These are phyloP conservation scores for Malassezia slooffiae DNA, from an alignment of 1,284 basidiomycete genomes.

Conservation along the genomic window DNA sequence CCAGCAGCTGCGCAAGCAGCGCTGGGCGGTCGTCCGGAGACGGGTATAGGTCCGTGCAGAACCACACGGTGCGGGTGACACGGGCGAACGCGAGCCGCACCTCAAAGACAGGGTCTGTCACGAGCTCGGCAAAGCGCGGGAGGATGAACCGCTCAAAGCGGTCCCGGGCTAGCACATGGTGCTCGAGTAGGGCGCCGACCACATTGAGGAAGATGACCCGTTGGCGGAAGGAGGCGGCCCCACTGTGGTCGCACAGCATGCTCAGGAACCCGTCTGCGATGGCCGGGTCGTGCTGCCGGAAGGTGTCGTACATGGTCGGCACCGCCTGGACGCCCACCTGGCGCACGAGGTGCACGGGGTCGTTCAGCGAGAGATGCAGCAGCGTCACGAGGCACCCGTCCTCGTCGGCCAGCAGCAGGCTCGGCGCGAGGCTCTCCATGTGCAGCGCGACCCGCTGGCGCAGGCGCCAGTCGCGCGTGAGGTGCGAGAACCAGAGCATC, in stretches of 20 bases:
- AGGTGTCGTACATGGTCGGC: conserved; percentile 24
- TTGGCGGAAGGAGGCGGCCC: conserved; percentile 35
- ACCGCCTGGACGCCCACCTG: conserved; percentile 57
- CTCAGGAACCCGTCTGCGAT: conserved; percentile 39
- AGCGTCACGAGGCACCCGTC: conserved; percentile 48
- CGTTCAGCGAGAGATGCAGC: conserved; percentile 60
- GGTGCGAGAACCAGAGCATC: conserved; percentile 56
- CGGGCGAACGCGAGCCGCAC: conserved; percentile 76
- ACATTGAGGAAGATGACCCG: conserved; percentile 34
- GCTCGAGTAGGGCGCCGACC: conserved; percentile 27
- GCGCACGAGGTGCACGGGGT: conserved; percentile 70
- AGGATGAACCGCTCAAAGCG: conserved; percentile 57
- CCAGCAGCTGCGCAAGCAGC: conserved; percentile 26
- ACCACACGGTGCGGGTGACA: conserved; percentile 53
- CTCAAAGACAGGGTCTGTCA: conserved; percentile 64
- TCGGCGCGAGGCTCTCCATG: conserved; percentile 52
- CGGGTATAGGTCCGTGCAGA: conserved; percentile 4
- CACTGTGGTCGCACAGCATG: conserved; percentile 37
- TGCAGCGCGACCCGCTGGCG: conserved; percentile 60
- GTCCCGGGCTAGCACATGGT: conserved; percentile 15
- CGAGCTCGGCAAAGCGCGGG: conserved; percentile 55
- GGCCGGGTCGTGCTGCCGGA: conserved; percentile 28
- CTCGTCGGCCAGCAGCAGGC: conserved; percentile 45
- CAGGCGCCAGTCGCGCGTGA: conserved; percentile 69
- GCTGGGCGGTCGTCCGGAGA: conserved; percentile 12